Evolutionary conservation across 2,329 filamentous ascomycete species (phyloP).

Genomic region (Atkinsonella texensis): DNA sequence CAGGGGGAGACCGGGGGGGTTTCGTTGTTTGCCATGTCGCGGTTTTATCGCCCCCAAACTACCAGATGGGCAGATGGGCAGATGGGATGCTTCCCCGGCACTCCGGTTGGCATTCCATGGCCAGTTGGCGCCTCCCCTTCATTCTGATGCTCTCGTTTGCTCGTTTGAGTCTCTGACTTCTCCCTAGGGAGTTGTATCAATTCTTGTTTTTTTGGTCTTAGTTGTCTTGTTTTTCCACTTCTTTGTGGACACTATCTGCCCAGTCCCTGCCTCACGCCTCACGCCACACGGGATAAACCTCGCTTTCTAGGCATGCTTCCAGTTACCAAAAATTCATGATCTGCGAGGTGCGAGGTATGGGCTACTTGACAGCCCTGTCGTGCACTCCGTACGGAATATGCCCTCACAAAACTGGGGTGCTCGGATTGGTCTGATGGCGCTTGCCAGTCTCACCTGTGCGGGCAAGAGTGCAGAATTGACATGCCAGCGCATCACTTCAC

Average conservation of each 20-base stretch:
- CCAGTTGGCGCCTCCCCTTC: background rate
- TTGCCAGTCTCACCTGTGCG: background rate
- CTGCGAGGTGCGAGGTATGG: background rate
- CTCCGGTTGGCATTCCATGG: background rate
- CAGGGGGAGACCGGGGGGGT: background rate
- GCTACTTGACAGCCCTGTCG: background rate
- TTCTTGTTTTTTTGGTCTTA: background rate
- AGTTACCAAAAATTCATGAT: background rate
- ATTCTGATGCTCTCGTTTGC: background rate
- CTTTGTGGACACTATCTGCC: background rate
- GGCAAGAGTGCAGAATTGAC: background rate
- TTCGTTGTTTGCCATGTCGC: background rate
- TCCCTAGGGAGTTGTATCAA: too few species aligned
- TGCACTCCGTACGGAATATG: too few species aligned
- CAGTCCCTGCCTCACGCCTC: background rate
- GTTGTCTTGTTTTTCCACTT: background rate
- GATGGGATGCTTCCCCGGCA: slow-evolving; percentile 3
- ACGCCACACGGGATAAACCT: background rate
- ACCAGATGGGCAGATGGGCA: too few species aligned
- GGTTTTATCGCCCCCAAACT: background rate
- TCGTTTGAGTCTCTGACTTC: background rate
- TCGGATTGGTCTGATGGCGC: background rate
- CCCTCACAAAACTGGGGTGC: too few species aligned
- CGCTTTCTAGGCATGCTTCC: background rate
- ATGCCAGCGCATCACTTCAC: background rate